These are phyloP conservation scores for Inga oerstediana DNA, from an alignment of 306 rosid species.

Conservation along the genomic window DNA sequence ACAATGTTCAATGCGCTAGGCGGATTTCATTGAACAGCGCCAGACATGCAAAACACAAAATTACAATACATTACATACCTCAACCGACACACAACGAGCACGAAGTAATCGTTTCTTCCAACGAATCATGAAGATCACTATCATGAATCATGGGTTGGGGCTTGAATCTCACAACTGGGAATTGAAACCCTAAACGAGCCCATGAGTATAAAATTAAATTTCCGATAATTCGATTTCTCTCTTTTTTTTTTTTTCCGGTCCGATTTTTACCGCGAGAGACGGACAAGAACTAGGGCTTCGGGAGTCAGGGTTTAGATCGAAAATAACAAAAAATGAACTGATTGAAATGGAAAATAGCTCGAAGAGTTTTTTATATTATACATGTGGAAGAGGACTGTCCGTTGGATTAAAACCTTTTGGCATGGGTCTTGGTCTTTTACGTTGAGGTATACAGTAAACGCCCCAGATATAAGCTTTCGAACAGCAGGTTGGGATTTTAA, in stretches of 20 bases:
- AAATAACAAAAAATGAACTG: conserved; percentile 35
- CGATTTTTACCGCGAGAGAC: conserved; percentile 49
- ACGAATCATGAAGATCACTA: conserved; percentile 49
- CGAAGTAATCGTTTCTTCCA: conserved; percentile 33
- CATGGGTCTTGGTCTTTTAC: background rate
- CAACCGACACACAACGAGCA: conserved; percentile 33
- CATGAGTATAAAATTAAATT: conserved; percentile 41
- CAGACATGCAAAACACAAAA: conserved; percentile 29
- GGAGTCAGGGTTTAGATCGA: conserved; percentile 52
- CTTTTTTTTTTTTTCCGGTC: background rate
- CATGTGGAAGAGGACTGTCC: conserved; percentile 28
- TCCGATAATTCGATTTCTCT: conserved; percentile 30
- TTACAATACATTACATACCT: conserved; percentile 56
- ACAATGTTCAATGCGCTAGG: conserved; percentile 44
- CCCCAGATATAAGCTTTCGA: background rate
- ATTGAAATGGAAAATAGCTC: conserved; percentile 12
- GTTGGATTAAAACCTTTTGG: conserved; percentile 22
- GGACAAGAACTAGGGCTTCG: conserved; percentile 65
- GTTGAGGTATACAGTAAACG: background rate
- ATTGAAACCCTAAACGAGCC: conserved; percentile 62
- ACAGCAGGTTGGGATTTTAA: background rate
- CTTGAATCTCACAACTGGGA: conserved; percentile 47
- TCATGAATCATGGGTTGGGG: conserved; percentile 49
- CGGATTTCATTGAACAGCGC: conserved; percentile 25
- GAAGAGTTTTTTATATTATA: background rate